Percentiles rank a stretch among this genome's conserved stretches.
phyloP scores from a whole-genome alignment of 2,329 filamentous ascomycete species.

The Colletotrichum cuscutae region DNA sequence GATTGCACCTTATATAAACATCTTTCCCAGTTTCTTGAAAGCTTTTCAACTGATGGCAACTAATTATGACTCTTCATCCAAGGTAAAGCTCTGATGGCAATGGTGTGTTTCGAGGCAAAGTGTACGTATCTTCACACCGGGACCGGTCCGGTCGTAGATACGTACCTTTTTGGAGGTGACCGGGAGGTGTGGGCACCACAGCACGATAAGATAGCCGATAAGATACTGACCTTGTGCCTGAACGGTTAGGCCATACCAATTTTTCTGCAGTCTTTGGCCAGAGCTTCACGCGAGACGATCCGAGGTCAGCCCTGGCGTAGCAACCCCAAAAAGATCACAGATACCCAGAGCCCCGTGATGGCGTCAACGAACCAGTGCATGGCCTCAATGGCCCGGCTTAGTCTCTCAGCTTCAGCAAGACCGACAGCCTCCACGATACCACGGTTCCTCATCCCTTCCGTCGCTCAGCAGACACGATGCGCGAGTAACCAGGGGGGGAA shows the following conservation, averaged over 20 bases:
- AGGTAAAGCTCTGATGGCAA: conserved; percentile 4
- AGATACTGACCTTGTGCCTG: conserved; percentile 5
- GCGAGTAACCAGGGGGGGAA: conserved; percentile 55
- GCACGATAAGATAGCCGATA: conserved; percentile 12
- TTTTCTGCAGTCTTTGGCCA: conserved; percentile 31
- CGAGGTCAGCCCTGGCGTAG: conserved; percentile 4
- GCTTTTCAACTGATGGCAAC: no score
- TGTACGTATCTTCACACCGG: conserved; percentile 13
- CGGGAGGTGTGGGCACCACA: no score
- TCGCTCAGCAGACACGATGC: conserved; percentile 54
- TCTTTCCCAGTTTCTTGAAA: neutral
- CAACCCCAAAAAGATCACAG: conserved; percentile 29
- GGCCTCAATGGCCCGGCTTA: conserved; percentile 64
- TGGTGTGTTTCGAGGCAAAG: neutral
- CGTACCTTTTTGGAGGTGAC: neutral
- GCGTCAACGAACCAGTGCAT: conserved; percentile 63
- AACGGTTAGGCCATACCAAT: conserved; percentile 8
- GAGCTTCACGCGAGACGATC: conserved; percentile 20
- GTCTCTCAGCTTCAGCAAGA: conserved; percentile 53
- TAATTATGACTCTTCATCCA: conserved; percentile 18
- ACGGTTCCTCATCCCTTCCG: conserved; percentile 59
- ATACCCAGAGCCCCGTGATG: conserved; percentile 49
- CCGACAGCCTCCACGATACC: conserved; percentile 57
- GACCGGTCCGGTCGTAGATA: conserved; percentile 12
- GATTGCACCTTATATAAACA: accelerated